phyloP scores from a whole-genome alignment of 768 basidiomycete genomes.

The Punctularia strigosozonata region DNA sequence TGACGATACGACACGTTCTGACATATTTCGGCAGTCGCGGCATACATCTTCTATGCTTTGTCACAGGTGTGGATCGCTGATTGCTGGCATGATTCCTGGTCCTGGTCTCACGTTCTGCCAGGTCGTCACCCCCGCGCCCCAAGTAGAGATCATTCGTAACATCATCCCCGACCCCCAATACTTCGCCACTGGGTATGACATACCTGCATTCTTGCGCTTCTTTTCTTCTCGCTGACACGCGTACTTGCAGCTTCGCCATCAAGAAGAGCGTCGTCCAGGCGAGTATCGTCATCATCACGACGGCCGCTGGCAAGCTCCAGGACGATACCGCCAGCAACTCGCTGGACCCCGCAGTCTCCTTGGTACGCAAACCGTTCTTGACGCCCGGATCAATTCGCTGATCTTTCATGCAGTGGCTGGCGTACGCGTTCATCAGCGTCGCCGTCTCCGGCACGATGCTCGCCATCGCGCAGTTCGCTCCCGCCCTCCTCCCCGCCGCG shows the following conservation, averaged over 20 bases:
- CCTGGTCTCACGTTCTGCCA: neutral
- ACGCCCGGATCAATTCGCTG: no score
- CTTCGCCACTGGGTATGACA: slow-evolving; percentile 26
- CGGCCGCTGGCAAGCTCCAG: slow-evolving; percentile 28
- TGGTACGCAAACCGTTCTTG: no score
- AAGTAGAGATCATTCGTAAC: slow-evolving; percentile 26
- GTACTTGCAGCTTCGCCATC: slow-evolving; percentile 23
- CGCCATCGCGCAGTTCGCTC: slow-evolving; percentile 15
- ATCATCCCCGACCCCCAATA: slow-evolving; percentile 29
- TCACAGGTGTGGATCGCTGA: slow-evolving; percentile 18
- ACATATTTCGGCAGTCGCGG: slow-evolving; percentile 17
- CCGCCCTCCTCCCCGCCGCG: slow-evolving; percentile 23
- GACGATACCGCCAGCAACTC: slow-evolving; percentile 22
- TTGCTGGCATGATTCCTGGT: neutral
- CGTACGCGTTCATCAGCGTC: slow-evolving; percentile 25
- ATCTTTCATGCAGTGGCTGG: slow-evolving; percentile 28
- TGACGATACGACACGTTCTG: neutral
- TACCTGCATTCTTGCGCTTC: no score
- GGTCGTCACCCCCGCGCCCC: slow-evolving; percentile 23
- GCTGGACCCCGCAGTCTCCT: slow-evolving; percentile 24
- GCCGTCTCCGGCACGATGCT: slow-evolving; percentile 22
- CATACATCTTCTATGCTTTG: slow-evolving; percentile 30
- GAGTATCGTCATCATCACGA: slow-evolving; percentile 30
- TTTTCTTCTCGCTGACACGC: no score
- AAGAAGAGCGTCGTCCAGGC: slow-evolving; percentile 30